These are phyloP conservation scores for Prinsepia uniflora DNA, from an alignment of 306 rosid species.

Conservation along the genomic window DNA sequence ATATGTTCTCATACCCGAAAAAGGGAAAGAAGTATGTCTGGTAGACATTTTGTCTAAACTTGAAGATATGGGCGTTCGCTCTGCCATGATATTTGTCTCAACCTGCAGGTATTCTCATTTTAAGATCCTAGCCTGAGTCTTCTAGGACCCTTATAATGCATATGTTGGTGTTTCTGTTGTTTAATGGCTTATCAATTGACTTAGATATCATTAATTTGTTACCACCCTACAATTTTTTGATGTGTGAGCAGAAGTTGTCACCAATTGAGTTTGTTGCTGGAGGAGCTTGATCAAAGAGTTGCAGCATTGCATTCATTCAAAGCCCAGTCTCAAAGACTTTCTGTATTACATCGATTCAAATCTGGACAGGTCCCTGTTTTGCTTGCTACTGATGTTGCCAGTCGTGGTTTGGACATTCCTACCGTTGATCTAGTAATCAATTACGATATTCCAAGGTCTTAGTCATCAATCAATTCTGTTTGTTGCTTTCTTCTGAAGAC, in stretches of 20 bases:
- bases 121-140: constrained; percentile 10
- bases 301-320: constrained; percentile 74
- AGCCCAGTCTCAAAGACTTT: constrained; percentile 74
- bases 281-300: constrained; percentile 68
- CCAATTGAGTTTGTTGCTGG: constrained; percentile 63
- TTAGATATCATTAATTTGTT: neutral
- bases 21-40: constrained; percentile 80
- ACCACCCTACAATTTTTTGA: neutral
- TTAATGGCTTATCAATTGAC: neutral
- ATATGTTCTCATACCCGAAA: constrained; percentile 52
- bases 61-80: constrained; percentile 68
- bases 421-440: constrained; percentile 89
- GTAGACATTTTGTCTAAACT: constrained; percentile 61
- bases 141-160: constrained; percentile 5
- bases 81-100: constrained; percentile 72
- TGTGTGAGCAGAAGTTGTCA: constrained; percentile 69
- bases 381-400: constrained; percentile 91
- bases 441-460: constrained; percentile 82
- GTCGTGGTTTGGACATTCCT: constrained; percentile 91
- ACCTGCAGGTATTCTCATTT: constrained; percentile 63
- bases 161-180: constrained; percentile 5
- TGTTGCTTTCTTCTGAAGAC: constrained; percentile 10
- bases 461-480: constrained; percentile 13
- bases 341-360: constrained; percentile 75
- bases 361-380: constrained; percentile 71